Evolutionary conservation across 2,329 filamentous ascomycete species (phyloP).

Genomic region (Penicillium sp.): DNA sequence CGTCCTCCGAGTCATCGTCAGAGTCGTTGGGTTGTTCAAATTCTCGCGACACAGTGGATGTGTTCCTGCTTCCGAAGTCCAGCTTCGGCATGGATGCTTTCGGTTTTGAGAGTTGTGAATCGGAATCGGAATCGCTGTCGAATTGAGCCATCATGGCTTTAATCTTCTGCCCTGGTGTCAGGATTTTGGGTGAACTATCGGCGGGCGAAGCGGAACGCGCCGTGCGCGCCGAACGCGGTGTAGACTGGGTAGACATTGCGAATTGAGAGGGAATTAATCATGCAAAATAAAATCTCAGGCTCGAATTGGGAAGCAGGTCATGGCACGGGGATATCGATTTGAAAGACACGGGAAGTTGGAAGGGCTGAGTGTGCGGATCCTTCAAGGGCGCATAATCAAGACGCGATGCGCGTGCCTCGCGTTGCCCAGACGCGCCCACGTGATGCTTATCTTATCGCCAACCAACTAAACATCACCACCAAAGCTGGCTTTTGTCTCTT

Average conservation of each 20-base stretch:
- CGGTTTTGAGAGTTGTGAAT: constrained; percentile 36
- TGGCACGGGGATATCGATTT: constrained; percentile 16
- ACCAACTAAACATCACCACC: not conserved
- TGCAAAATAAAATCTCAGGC: not conserved
- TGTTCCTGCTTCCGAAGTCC: constrained; percentile 19
- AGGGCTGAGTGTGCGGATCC: constrained; percentile 10
- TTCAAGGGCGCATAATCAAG: constrained; percentile 23
- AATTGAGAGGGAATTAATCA: not conserved
- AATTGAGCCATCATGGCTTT: constrained; percentile 54
- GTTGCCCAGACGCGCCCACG: constrained; percentile 23
- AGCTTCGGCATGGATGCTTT: constrained; percentile 17
- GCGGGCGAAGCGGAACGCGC: constrained; percentile 35
- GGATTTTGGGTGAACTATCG: constrained; percentile 35
- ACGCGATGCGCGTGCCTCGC: constrained; percentile 31
- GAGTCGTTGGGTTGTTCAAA: constrained; percentile 5
- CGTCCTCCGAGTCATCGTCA: constrained; percentile 29
- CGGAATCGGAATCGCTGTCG: constrained; percentile 49
- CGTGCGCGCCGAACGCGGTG: constrained; percentile 36
- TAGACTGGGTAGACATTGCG: constrained; percentile 36
- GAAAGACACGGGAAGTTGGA: not conserved
- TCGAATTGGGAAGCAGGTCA: constrained; percentile 1
- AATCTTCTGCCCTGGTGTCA: constrained; percentile 52
- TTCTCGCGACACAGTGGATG: constrained; percentile 2
- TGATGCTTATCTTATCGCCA: constrained; percentile 25
- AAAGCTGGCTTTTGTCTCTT: too few species aligned